A percentile compares a stretch with the other conserved stretches of the same genome.
Conservation (phyloP, 148 eudicot species). For the Silene conica region DNA sequence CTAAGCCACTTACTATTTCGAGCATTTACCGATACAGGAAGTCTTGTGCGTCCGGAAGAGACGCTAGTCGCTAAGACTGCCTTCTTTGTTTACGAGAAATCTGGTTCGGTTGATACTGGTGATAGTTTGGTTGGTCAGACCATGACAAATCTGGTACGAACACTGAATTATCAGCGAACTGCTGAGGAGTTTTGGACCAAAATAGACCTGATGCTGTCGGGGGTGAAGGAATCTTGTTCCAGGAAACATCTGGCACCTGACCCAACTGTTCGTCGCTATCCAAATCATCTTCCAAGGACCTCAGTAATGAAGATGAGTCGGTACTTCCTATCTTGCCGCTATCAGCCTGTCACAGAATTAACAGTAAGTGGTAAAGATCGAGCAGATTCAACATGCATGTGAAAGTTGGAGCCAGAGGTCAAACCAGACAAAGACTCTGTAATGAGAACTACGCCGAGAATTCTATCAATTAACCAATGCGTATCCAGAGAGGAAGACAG, state of each 20-base stretch:
- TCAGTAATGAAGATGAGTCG: constrained; percentile 52
- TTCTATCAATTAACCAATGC: too few species aligned
- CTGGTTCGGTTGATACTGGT: constrained; percentile 25
- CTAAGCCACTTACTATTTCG: constrained; percentile 3
- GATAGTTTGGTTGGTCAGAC: constrained; percentile 19
- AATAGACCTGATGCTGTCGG: constrained; percentile 76
- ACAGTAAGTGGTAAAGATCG: neutral
- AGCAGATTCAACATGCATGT: too few species aligned
- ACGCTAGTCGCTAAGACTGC: constrained; percentile 32
- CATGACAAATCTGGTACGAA: constrained; percentile 69
- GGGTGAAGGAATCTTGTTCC: constrained; percentile 70
- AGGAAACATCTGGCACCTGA: constrained; percentile 74
- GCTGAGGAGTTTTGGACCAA: constrained; percentile 61
- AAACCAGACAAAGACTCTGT: too few species aligned
- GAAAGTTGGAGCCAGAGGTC: too few species aligned
- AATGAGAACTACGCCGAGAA: too few species aligned
- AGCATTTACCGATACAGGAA: neutral
- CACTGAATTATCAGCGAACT: constrained; percentile 30
- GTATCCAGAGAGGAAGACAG: too few species aligned
- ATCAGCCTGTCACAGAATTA: constrained; percentile 50
- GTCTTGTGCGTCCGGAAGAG: constrained; percentile 1
- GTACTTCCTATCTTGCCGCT: constrained; percentile 72
- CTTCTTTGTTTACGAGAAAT: constrained; percentile 36
- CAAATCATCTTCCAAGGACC: constrained; percentile 63
- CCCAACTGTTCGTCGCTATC: constrained; percentile 64